A percentile compares a stretch with the other conserved stretches of the same genome.
Conservation (phyloP, 345 rosid genomes). For the Salix suchowensis region DNA sequence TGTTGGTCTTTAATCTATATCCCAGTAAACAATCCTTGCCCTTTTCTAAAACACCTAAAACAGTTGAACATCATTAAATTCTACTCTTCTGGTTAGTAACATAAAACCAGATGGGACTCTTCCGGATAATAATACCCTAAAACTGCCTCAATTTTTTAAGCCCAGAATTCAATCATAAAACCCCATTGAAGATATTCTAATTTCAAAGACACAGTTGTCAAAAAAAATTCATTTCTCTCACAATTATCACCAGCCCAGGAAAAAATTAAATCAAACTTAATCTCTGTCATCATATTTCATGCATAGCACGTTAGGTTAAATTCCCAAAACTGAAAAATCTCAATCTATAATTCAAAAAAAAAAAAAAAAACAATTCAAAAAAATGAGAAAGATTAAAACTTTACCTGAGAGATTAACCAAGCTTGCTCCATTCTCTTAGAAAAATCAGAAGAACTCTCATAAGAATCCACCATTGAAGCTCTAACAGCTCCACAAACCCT, state of each 20-base stretch:
- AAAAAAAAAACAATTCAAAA: no score
- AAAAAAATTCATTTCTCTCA: not conserved
- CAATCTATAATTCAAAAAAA: not conserved
- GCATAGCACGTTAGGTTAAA: not conserved
- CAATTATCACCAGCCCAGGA: not conserved
- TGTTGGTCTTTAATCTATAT: not conserved
- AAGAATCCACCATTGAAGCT: conserved; percentile 71
- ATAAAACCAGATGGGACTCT: not conserved
- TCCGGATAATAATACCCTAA: not conserved
- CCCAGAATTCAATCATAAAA: not conserved
- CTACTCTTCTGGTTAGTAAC: not conserved
- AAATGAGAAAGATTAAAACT: not conserved
- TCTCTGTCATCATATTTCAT: not conserved
- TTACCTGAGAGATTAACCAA: conserved; percentile 85
- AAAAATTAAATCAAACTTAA: not conserved
- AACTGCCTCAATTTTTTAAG: not conserved
- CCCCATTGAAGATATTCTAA: not conserved
- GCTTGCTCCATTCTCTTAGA: conserved; percentile 79
- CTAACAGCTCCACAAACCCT: conserved; percentile 28
- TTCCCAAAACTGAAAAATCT: not conserved
- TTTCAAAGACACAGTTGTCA: not conserved
- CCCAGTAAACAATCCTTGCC: not conserved
- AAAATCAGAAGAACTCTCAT: conserved; percentile 68
- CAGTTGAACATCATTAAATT: not conserved
- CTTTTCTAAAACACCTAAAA: not conserved